Evolutionary conservation across 1,139 yeast species (phyloP), one percentile per base, ranked within the genome.

Genomic region (Yamadazyma mexicana): DNA sequence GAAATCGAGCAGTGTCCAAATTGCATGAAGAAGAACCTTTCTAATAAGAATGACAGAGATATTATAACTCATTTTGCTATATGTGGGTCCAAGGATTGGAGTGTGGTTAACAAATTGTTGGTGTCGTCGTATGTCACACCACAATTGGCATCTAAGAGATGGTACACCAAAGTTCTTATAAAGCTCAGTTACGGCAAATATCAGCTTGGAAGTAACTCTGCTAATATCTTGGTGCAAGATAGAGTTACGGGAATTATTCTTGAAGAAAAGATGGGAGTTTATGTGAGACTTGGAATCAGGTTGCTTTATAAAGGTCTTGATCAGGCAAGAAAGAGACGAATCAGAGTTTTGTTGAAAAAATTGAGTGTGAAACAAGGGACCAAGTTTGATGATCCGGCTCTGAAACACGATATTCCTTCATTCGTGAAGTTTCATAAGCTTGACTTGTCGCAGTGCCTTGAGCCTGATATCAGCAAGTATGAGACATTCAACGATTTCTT

Each of bases 221-320:
- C 98, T 11, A 91, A 91, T 55, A 92, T 92, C 31, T 68, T 92
- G 39, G 98, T 92, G 2, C 98, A 92, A 59, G 97, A 92, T 60
- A 71, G 98, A 48, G 71, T 76, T 30, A 85, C 96, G 0, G 98
- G 98, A 0, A 77, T 86, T 37, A 79, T 92, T 14, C 66, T 86
- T 56, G 98, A 92, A 57, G 98, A 92, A 55, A 88, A 89, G 52
- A 92, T 92, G 87, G 84, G 92, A 39, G 80, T 87, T 2, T 87
- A 87, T 54, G 95, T 92, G 6, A 71, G 96, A 40, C 59, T 92
- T 26, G 98, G 98, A 0, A 91, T 92, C 39, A 65, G 97, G 32
- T 63, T 91, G 33, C 66, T 91, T 8, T 92, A 92, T 60, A 82
- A 87, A 51, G 92, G 96, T 1, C 68, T 83, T 37, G 73, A 74